Percentiles rank a stretch among this genome's conserved stretches.
Evolutionary conservation across 345 rosid genomes (phyloP).

Genomic region (Psidium friedrichsthalianum): DNA sequence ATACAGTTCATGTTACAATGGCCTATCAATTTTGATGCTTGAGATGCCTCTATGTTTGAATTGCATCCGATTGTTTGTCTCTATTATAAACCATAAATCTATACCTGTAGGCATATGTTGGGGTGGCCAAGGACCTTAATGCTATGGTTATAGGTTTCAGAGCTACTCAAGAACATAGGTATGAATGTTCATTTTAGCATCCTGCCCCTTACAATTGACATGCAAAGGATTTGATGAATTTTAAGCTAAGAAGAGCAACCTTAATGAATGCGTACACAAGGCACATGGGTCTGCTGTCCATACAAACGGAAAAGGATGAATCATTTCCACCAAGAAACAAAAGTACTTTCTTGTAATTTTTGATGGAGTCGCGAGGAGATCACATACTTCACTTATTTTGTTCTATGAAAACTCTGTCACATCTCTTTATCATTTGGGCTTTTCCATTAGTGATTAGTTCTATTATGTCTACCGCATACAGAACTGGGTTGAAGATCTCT

Average conservation of each 20-base stretch:
- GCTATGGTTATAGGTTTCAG: slow-evolving; percentile 61
- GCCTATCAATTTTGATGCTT: background rate
- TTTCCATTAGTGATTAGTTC: background rate
- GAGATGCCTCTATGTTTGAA: background rate
- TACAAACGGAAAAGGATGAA: background rate
- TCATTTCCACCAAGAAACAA: background rate
- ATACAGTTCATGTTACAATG: background rate
- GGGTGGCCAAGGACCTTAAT: slow-evolving; percentile 53
- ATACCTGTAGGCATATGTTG: slow-evolving; percentile 50
- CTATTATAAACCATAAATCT: background rate
- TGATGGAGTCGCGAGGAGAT: background rate
- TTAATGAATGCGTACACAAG: background rate
- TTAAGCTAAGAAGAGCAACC: background rate
- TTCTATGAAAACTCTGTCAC: background rate
- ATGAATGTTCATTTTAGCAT: background rate
- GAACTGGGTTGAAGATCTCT: slow-evolving; percentile 88
- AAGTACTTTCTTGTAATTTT: background rate
- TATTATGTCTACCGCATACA: slow-evolving; percentile 46
- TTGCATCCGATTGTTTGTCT: background rate
- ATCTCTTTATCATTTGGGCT: background rate
- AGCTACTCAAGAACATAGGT: slow-evolving; percentile 74
- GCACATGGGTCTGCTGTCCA: background rate
- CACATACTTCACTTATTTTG: background rate
- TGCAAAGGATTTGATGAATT: background rate
- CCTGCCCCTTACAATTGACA: background rate